Evolutionary conservation across 768 basidiomycete species (phyloP).

Genomic region (Phlebiopsis flavidoalba): DNA sequence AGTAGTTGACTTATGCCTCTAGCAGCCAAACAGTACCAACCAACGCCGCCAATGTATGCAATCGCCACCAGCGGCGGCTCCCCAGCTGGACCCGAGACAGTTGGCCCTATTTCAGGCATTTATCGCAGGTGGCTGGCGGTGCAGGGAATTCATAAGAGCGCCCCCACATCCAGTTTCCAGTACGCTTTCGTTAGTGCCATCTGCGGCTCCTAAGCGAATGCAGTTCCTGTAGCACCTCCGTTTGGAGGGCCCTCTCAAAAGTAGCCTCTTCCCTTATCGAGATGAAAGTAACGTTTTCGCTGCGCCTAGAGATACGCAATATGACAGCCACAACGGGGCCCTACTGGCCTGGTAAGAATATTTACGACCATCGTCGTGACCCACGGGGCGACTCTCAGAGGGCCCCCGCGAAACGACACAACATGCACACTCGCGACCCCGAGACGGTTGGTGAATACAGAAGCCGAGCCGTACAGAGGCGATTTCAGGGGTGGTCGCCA

Average conservation of each 20-base stretch:
- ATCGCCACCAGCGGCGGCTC: constrained; percentile 25
- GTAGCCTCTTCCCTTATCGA: constrained; percentile 32
- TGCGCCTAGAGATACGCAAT: constrained; percentile 31
- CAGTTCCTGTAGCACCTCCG: constrained; percentile 24
- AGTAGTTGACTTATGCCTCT: constrained; percentile 9
- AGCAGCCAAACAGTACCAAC: constrained; percentile 54
- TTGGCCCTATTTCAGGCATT: constrained; percentile 73
- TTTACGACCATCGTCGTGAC: constrained; percentile 47
- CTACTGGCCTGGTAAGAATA: constrained; percentile 44
- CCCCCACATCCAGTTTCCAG: constrained; percentile 17
- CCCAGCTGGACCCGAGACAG: constrained; percentile 47
- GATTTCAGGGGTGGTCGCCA: constrained; percentile 46
- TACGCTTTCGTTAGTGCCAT: constrained; percentile 27
- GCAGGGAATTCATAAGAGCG: constrained; percentile 18
- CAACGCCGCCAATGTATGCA: constrained; percentile 28
- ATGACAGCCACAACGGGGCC: constrained; percentile 38
- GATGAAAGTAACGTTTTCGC: constrained; percentile 35
- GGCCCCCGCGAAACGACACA: constrained; percentile 49
- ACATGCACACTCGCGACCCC: constrained; percentile 43
- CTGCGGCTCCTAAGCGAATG: constrained; percentile 23
- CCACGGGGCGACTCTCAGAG: constrained; percentile 50
- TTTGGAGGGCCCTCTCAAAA: constrained; percentile 20
- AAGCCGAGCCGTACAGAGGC: constrained; percentile 4
- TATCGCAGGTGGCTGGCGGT: constrained; percentile 60
- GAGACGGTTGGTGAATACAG: constrained; percentile 35